Evolutionary conservation across 2,329 filamentous ascomycete species (phyloP).

Genomic region (Colletotrichum sp.): DNA sequence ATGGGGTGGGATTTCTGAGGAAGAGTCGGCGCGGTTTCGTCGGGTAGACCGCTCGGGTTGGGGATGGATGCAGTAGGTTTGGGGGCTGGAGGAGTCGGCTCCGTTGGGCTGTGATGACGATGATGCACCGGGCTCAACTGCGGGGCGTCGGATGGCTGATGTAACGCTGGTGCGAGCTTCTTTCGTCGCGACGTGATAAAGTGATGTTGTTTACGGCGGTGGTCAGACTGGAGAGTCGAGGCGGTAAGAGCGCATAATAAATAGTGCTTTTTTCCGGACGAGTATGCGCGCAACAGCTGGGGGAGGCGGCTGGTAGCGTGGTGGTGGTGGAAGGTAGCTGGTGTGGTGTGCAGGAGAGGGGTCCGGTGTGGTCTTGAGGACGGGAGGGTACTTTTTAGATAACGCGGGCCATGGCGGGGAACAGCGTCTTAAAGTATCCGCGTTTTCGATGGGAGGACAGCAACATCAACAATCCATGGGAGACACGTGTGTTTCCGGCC

Average conservation of each 20-base stretch:
- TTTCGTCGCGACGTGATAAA: neutral
- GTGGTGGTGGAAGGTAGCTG: neutral
- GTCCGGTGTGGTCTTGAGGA: neutral
- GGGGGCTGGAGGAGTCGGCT: neutral
- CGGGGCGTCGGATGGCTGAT: neutral
- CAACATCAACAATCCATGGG: neutral
- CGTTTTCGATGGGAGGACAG: neutral
- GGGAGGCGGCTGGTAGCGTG: neutral
- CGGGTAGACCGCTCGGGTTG: neutral
- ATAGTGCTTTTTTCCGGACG: constrained; percentile 4
- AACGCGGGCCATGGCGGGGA: neutral
- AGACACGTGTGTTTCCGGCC: neutral
- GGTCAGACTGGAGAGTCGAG: neutral
- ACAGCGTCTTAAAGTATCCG: neutral
- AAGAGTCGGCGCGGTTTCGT: neutral
- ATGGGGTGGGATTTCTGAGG: neutral
- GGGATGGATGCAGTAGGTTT: neutral
- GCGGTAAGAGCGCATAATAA: constrained; percentile 18
- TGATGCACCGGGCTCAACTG: neutral
- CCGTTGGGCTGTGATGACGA: neutral
- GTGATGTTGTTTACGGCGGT: neutral
- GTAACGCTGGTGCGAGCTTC: neutral
- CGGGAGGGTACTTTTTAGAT: neutral
- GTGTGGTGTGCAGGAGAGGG: constrained; percentile 14
- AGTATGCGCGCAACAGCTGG: neutral